A percentile compares a stretch with the other conserved stretches of the same genome.
Evolutionary conservation across 2,329 filamentous ascomycete genomes (phyloP).

Genomic region (Tolypocladium album): DNA sequence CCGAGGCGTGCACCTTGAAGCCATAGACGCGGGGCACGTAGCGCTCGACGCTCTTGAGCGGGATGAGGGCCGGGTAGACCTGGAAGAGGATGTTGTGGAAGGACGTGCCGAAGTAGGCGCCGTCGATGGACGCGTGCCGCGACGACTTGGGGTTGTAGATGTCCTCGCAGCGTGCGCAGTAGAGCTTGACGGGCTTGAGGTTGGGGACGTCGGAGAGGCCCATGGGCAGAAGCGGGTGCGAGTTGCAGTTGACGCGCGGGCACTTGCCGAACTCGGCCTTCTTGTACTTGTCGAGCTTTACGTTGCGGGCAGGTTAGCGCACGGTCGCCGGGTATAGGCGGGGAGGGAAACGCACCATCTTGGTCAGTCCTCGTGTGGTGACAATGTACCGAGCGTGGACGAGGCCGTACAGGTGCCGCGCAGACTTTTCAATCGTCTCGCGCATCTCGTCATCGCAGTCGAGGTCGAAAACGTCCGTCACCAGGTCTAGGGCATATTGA

Average conservation of each 20-base stretch:
- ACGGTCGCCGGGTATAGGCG: background rate
- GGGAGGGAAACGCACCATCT: slow-evolving; percentile 60
- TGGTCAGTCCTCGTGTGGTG: slow-evolving; percentile 82
- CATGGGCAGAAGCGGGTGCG: slow-evolving; percentile 88
- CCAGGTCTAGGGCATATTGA: slow-evolving; percentile 93
- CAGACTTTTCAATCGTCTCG: slow-evolving; percentile 95
- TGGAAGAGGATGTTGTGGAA: slow-evolving; percentile 99
- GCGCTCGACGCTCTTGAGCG: slow-evolving; percentile 72
- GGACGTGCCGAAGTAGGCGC: slow-evolving; percentile 93
- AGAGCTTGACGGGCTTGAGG: slow-evolving; percentile 86
- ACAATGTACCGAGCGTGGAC: slow-evolving; percentile 96
- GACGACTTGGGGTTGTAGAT: slow-evolving; percentile 98
- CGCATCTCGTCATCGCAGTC: slow-evolving; percentile 98
- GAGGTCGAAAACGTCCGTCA: slow-evolving; percentile 96
- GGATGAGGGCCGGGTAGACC: slow-evolving; percentile 85
- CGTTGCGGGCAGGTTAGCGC: background rate
- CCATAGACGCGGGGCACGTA: slow-evolving; percentile 90
- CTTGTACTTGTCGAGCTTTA: slow-evolving; percentile 94
- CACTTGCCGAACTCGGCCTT: slow-evolving; percentile 98
- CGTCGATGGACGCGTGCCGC: slow-evolving; percentile 88
- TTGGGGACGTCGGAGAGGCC: slow-evolving; percentile 85
- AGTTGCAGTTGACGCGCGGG: slow-evolving; percentile 88
- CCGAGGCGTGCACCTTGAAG: slow-evolving; percentile 87
- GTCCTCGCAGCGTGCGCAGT: slow-evolving; percentile 95
- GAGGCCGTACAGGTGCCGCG: slow-evolving; percentile 86